Base-by-base conservation (phyloP, 345 rosid species). In the Pistacia atlantica region DNA sequence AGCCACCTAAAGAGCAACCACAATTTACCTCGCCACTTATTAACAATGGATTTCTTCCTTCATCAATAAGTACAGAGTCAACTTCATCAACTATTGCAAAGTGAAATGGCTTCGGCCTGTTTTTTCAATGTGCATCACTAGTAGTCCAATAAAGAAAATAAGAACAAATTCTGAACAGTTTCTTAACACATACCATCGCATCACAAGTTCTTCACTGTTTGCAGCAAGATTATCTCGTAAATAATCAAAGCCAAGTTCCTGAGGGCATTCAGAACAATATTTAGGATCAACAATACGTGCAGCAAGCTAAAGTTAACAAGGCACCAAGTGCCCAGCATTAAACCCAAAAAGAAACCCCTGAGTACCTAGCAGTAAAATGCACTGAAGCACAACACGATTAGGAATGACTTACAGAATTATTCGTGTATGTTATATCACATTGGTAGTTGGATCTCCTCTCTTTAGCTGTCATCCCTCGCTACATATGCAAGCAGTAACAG, bases 201-300 rank as follows among this genome's bases (percentile, higher is more conserved):
- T 93, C 52, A 95, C 98, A 85, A 95, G 98, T 81, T 93, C 92
- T 63, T 86, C 94, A 71, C 87, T 80, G 56, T 84, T 91, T 78
- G 88, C 86, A 67, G 98, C 90, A 80, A 95, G 97, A 84, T 95
- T 95, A 80, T 95, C 98, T 45, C 98, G 94, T 64, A 95, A 86
- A 87, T 95, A 95, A 90, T 95, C 98, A 88, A 95, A 95, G 80
- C 98, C 98, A 86, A 95, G 98, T 82, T 95, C 98, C 98, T 95
- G 83, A 78, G 52, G 46, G 77, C 64, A 84, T 80, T 60, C 76
- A 78, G 37, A 84, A 51, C 31, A 67, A 58, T 25, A 78, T 66
- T 67, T 22, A 70, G 67, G 57, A 76, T 62, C 60, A 76, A 56
- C 71, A 65, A 49, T 52, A 75, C 33, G 59, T 17, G 10, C 80